Evolutionary conservation across 805 yeast species (phyloP).

Genomic region (Cyberlindnera subsufficiens): DNA sequence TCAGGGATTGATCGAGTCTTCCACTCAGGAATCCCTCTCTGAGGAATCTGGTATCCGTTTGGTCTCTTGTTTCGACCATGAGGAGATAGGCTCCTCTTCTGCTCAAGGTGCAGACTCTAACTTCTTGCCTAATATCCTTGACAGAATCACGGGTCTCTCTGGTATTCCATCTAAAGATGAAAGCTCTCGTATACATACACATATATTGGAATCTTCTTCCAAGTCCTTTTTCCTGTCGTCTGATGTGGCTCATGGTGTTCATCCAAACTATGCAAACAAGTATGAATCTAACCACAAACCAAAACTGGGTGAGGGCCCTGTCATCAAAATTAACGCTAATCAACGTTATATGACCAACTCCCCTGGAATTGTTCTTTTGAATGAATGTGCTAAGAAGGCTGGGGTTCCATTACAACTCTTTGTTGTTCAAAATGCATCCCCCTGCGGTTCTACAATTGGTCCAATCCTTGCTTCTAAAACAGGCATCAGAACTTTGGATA

Average conservation of each 20-base stretch:
- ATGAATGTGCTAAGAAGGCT: conserved; percentile 60
- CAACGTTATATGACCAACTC: conserved; percentile 94
- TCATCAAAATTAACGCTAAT: conserved; percentile 87
- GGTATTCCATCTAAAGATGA: conserved; percentile 25
- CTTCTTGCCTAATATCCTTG: conserved; percentile 73
- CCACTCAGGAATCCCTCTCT: conserved; percentile 31
- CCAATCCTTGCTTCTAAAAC: conserved; percentile 85
- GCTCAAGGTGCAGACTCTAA: conserved; percentile 97
- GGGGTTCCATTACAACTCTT: conserved; percentile 84
- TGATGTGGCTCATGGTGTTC: conserved; percentile 96
- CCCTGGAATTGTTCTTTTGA: conserved; percentile 75
- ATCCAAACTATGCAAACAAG: conserved; percentile 78
- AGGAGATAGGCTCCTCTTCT: conserved; percentile 88
- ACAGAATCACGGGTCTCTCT: conserved; percentile 52
- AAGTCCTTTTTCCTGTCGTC: conserved; percentile 86
- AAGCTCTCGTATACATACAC: conserved; percentile 26
- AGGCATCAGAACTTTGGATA: conserved; percentile 81
- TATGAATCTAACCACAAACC: conserved; percentile 83
- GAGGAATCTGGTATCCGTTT: conserved; percentile 58
- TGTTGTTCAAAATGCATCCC: conserved; percentile 89
- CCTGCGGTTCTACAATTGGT: conserved; percentile 96
- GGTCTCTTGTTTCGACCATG: conserved; percentile 88
- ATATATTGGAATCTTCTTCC: conserved; percentile 51
- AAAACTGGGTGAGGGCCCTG: conserved; percentile 82
- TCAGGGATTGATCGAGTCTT: conserved; percentile 58